Base-by-base conservation (phyloP, 2,329 filamentous ascomycete species). In the Colletotrichum cuscutae region DNA sequence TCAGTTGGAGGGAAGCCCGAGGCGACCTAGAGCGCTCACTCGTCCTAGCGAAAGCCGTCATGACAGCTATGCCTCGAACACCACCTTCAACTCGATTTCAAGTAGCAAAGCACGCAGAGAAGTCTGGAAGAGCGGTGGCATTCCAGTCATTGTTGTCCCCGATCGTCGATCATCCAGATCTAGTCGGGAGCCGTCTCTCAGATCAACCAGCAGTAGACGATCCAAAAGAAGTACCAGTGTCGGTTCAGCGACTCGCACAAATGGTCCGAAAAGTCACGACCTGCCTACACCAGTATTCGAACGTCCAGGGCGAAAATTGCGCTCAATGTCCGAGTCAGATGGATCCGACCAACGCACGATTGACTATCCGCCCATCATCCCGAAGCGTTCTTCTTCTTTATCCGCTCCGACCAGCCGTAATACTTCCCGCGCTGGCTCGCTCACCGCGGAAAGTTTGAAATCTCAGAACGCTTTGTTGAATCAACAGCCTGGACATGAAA, bases 381-480 rank as follows among this genome's bases (percentile, higher is more conserved):
- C 90, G 1, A 79, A 82, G 42, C 86, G 90, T 56, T 86, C 86
- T 53, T 91, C 90, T 1, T 92, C 90, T 15, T 82, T 92, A 8
- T 92, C 90, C 4, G 90, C 90, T 1, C 88, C 89, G 2, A 91
- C 89, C 1, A 92, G 89, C 77, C 85, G 88, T 53, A 90, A 90
- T 75, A 83, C 79, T 6, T 90, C 88, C 12, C 82, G 89, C 35
- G 83, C 86, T 11, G 86, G 84, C 4, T 92, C 90, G 0, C 78
- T 91, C 70, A 91, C 89, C 5, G 82, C 88, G 0, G 89, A 90
- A 68, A 92, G 89, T 75, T 79, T 91, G 46, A 86, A 86, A 69
- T 85, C 88, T n/a, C 88, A 89, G 73, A 87, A 89, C 75, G 83
- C 82, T 19, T 76, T 84, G 24, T 78, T 64, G 54, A 61, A 64